A percentile compares a stretch with the other conserved stretches of the same genome.
Conservation (phyloP, 768 basidiomycete species). For the Astraeus odoratus region DNA sequence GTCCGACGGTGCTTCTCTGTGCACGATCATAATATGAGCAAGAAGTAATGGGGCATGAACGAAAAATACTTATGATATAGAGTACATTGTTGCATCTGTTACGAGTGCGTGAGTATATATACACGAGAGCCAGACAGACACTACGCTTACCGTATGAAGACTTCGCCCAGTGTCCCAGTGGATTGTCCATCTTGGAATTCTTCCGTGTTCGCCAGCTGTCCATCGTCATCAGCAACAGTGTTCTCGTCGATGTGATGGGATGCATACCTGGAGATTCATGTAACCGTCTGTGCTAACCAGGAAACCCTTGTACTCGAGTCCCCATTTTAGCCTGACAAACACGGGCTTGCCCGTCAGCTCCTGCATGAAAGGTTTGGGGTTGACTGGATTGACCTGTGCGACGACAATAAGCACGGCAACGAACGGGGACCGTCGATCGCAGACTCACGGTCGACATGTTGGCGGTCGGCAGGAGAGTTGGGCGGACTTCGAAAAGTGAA, state of each 20-base stretch:
- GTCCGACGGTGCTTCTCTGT: constrained; percentile 73
- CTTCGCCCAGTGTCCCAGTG: constrained; percentile 95
- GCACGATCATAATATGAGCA: constrained; percentile 20
- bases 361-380: constrained; percentile 98
- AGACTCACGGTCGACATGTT: constrained; percentile 65
- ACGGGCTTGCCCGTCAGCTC: constrained; percentile 97
- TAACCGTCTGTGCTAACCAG: constrained; percentile 98
- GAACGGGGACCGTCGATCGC: not conserved
- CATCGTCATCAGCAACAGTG: not conserved
- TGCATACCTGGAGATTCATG: constrained; percentile 92
- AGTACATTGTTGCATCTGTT: constrained; percentile 90
- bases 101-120: constrained; percentile 7
- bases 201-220: constrained; percentile 95
- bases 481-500: constrained; percentile 36
- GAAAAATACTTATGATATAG: constrained; percentile 75
- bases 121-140: not conserved
- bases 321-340: constrained; percentile 96
- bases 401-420: constrained; percentile 7
- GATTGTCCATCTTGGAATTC: constrained; percentile 96
- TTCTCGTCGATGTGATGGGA: not conserved
- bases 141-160: constrained; percentile 83
- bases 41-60: constrained; percentile 9
- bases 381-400: constrained; percentile 79
- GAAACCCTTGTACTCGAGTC: constrained; percentile 98
- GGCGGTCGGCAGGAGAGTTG: constrained; percentile 30